Evolutionary conservation across 805 yeast species (phyloP).

Genomic region (Metschnikowia lachancei): DNA sequence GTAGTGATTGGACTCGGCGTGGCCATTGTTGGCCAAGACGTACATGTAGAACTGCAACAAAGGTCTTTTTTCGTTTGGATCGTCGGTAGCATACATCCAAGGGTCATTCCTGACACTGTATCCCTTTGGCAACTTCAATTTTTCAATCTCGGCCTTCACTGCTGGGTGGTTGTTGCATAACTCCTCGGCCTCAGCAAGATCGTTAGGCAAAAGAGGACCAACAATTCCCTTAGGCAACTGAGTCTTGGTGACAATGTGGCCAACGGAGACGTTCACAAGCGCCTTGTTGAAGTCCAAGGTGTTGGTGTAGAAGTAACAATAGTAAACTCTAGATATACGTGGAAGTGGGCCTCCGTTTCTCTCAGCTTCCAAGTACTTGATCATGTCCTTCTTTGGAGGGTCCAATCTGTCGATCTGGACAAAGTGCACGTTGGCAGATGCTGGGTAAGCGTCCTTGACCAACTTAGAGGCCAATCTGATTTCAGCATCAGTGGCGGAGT

Average conservation of each 20-base stretch:
- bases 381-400: constrained; percentile 76
- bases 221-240: constrained; percentile 58
- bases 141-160: constrained; percentile 62
- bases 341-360: constrained; percentile 49
- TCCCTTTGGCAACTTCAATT: constrained; percentile 59
- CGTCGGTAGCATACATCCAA: constrained; percentile 86
- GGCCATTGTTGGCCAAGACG: constrained; percentile 58
- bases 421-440: constrained; percentile 56
- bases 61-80: constrained; percentile 56
- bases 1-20: constrained; percentile 72
- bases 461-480: constrained; percentile 55
- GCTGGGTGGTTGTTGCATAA: constrained; percentile 51
- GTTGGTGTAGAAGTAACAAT: constrained; percentile 63
- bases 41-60: constrained; percentile 74
- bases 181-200: constrained; percentile 53
- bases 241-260: constrained; percentile 57
- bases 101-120: constrained; percentile 64
- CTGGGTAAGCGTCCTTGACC: constrained; percentile 56
- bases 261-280: constrained; percentile 60
- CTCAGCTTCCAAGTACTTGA: constrained; percentile 66
- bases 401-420: constrained; percentile 66
- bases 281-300: constrained; percentile 62
- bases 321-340: constrained; percentile 63
- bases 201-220: constrained; percentile 73
- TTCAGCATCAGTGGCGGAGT: constrained; percentile 57